Evolutionary conservation across 1,284 basidiomycete genomes (phyloP).

Genomic region (Marasmius oreades): DNA sequence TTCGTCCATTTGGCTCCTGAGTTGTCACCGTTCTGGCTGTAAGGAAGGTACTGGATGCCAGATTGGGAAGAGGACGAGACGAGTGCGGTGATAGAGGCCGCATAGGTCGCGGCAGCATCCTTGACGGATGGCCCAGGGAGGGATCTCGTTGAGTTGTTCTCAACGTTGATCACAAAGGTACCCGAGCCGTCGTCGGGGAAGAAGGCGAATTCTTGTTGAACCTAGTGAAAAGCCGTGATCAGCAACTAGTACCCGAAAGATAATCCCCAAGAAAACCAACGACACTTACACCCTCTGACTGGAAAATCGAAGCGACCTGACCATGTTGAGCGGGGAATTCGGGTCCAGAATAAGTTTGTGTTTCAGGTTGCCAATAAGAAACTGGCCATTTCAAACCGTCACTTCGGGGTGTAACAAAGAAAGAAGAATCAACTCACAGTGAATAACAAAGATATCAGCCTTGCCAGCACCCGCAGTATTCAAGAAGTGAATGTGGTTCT

Average conservation of each 20-base stretch:
- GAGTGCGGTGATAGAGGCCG: constrained; percentile 64
- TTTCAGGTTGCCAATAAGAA: constrained; percentile 75
- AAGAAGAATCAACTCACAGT: constrained; percentile 55
- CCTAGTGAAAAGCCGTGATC: constrained; percentile 36
- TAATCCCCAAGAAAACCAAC: not conserved
- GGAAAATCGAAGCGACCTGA: constrained; percentile 76
- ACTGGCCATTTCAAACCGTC: constrained; percentile 38
- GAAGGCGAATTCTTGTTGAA: constrained; percentile 83
- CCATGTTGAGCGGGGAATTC: constrained; percentile 76
- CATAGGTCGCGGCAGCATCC: constrained; percentile 69
- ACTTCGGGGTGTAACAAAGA: constrained; percentile 1
- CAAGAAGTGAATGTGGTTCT: constrained; percentile 80
- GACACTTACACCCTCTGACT: constrained; percentile 43
- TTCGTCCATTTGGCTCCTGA: constrained; percentile 46
- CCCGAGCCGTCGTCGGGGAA: constrained; percentile 78
- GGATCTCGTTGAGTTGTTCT: constrained; percentile 75
- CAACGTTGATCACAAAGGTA: constrained; percentile 78
- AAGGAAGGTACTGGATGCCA: constrained; percentile 65
- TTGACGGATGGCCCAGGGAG: constrained; percentile 66
- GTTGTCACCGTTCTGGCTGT: constrained; percentile 49
- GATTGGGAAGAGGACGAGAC: constrained; percentile 76
- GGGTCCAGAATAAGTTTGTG: constrained; percentile 57
- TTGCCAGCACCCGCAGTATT: constrained; percentile 70
- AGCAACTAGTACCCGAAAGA: not conserved
- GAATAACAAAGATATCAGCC: constrained; percentile 82